Percentiles rank a stretch among this genome's conserved stretches.
Conservation (phyloP, 176 grass and related monocot genomes). For the Oryza brachyantha region DNA sequence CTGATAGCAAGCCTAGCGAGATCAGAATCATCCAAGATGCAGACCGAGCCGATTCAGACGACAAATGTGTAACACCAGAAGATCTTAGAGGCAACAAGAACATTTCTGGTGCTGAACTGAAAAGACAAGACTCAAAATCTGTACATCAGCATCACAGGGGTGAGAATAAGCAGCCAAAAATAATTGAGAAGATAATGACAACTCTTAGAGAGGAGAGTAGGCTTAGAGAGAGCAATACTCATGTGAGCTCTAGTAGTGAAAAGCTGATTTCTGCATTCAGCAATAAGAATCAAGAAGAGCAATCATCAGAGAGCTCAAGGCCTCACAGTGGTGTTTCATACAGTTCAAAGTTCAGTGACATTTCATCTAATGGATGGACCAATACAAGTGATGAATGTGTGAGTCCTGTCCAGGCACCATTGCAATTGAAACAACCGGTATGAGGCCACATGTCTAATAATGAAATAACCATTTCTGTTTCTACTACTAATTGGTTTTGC, state of each 20-base stretch:
- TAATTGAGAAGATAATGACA: conserved; percentile 73
- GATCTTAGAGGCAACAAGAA: conserved; percentile 46
- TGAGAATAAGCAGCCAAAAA: conserved; percentile 75
- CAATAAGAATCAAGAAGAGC: conserved; percentile 47
- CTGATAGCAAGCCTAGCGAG: conserved; percentile 40
- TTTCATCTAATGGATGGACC: conserved; percentile 31
- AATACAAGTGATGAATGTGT: conserved; percentile 44
- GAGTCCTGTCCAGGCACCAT: conserved; percentile 49
- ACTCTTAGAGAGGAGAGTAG: conserved; percentile 70
- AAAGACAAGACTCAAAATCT: conserved; percentile 57
- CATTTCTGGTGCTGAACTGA: conserved; percentile 28
- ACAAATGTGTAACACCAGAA: conserved; percentile 28
- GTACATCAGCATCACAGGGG: conserved; percentile 49
- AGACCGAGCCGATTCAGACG: conserved; percentile 15
- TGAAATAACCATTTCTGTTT: not conserved
- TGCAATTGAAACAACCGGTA: conserved; percentile 74
- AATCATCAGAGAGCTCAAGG: conserved; percentile 45
- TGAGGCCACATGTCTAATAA: not conserved
- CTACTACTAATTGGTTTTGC: conserved; percentile 11
- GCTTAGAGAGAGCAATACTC: conserved; percentile 67
- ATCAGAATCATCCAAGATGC: conserved; percentile 31
- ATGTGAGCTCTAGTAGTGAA: conserved; percentile 43
- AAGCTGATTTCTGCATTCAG: conserved; percentile 37
- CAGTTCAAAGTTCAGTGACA: conserved; percentile 50
- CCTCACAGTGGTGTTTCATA: conserved; percentile 32